Evolutionary conservation across 2,329 filamentous ascomycete genomes (phyloP), one percentile per base, ranked within the genome.

Genomic region (Ophiocordyceps camponoti-saundersi): DNA sequence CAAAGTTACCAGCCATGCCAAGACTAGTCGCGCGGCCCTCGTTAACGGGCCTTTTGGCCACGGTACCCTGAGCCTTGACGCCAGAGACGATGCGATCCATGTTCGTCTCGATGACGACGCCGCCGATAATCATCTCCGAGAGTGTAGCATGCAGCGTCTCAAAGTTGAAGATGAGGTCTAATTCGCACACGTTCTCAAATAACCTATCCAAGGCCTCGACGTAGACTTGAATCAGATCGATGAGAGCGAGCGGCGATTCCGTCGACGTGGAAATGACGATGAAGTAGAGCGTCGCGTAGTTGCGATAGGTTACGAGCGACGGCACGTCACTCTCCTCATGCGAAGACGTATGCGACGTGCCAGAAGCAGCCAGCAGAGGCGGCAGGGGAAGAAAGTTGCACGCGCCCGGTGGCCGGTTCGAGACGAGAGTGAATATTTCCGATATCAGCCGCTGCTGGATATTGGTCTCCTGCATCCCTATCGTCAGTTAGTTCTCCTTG

Each of bases 81-180:
- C 86, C 89, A 32, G 85, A 76, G 5, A 95, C 85, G 47, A 96
- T 92, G 61, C 81, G 81, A 48, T 95, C 88, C 50, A 94, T 66
- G 56, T 82, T 86, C 30, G 90, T 95, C 68, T 96, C 90, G 22
- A 96, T 80, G 16, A 96, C 90, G 15, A 95, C 87, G 1, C 90
- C 90, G 15, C 90, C 90, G 16, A 95, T 85, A 48, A 96, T 84
- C 86, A 96, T 94, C 71, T 96, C 90, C 48, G 80, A 81, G 11
- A 96, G 69, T 16, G 88, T 80, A 10, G 90, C 85, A 69, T 98
- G 92, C 57, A 98, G 72, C 16, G 88, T 93, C 73, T 98, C 92
- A 57, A 95, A 98, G 62, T 96, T 96, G 70, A 98, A 98, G 63
- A 98, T 98, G 55, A 98, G 74, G 64, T 98, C 89, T 48, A 98